phyloP scores from a whole-genome alignment of 345 rosid genomes.

The Ceriops zippeliana region DNA sequence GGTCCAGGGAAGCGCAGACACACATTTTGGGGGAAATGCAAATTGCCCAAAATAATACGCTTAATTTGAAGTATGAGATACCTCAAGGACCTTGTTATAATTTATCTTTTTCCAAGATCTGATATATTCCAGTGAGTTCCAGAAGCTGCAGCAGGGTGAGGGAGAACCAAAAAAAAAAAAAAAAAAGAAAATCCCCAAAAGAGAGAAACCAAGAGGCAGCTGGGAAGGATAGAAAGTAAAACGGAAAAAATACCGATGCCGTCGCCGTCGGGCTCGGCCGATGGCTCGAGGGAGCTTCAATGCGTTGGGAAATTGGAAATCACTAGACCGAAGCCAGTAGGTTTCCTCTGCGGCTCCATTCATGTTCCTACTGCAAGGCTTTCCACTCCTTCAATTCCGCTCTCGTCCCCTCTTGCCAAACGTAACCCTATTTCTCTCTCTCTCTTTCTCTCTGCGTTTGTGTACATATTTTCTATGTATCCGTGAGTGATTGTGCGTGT shows the following conservation, averaged over 20 bases:
- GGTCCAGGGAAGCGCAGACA: too few species aligned
- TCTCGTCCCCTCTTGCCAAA: constrained; percentile 65
- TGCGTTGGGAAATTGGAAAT: constrained; percentile 80
- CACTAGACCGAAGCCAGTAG: constrained; percentile 60
- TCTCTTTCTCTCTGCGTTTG: not conserved
- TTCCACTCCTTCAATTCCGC: constrained; percentile 63
- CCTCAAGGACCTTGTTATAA: too few species aligned
- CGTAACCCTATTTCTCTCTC: constrained; percentile 27
- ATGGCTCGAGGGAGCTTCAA: constrained; percentile 58
- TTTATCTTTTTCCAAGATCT: too few species aligned
- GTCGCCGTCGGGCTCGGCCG: constrained; percentile 31
- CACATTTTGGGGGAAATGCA: too few species aligned
- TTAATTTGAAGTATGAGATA: too few species aligned
- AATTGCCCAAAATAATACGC: too few species aligned
- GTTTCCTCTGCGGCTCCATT: constrained; percentile 89
- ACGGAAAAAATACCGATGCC: not conserved
- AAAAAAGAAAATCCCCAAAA: too few species aligned
- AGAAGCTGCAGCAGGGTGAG: not conserved
- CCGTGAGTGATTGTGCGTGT: constrained; percentile 5
- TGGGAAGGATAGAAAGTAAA: not conserved
- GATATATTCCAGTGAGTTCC: constrained; percentile 7
- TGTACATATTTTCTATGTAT: not conserved
- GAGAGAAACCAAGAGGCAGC: not conserved
- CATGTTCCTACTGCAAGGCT: constrained; percentile 76
- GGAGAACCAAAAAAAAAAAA: too few species aligned